Conservation (phyloP, 2,329 filamentous ascomycete genomes). For the Rugonectria rugulosa region DNA sequence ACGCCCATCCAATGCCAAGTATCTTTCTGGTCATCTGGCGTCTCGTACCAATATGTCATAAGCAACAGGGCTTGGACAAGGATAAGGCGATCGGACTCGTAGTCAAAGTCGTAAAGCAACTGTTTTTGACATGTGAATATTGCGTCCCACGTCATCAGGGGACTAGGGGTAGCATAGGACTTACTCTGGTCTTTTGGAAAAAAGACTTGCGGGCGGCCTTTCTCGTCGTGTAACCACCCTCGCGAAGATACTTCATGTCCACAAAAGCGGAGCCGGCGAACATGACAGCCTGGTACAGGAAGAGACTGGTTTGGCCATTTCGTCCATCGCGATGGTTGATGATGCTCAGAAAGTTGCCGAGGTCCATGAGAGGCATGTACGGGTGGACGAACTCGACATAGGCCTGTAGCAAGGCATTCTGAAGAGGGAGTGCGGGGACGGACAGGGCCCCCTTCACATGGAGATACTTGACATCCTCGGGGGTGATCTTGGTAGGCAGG, state of each 20-base stretch:
- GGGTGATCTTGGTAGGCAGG: constrained; percentile 76
- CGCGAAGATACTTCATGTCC: constrained; percentile 77
- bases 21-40: constrained; percentile 95
- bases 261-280: constrained; percentile 91
- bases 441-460: constrained; percentile 84
- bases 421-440: constrained; percentile 73
- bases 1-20: constrained; percentile 99
- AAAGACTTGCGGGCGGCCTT: constrained; percentile 88
- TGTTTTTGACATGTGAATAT: constrained; percentile 45
- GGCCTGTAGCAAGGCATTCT: constrained; percentile 81
- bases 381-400: constrained; percentile 93
- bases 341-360: constrained; percentile 65
- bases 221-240: constrained; percentile 78
- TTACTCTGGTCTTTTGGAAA: constrained; percentile 85
- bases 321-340: constrained; percentile 73
- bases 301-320: constrained; percentile 77
- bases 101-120: constrained; percentile 94
- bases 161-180: constrained; percentile 41
- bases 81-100: constrained; percentile 87
- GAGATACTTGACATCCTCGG: constrained; percentile 85
- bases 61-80: constrained; percentile 88
- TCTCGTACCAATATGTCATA: constrained; percentile 98
- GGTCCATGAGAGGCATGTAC: constrained; percentile 88
- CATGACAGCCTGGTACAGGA: constrained; percentile 94
- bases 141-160: constrained; percentile 7